Conservation (phyloP, 2,329 filamentous ascomycete genomes). For the Blastomyces silverae region DNA sequence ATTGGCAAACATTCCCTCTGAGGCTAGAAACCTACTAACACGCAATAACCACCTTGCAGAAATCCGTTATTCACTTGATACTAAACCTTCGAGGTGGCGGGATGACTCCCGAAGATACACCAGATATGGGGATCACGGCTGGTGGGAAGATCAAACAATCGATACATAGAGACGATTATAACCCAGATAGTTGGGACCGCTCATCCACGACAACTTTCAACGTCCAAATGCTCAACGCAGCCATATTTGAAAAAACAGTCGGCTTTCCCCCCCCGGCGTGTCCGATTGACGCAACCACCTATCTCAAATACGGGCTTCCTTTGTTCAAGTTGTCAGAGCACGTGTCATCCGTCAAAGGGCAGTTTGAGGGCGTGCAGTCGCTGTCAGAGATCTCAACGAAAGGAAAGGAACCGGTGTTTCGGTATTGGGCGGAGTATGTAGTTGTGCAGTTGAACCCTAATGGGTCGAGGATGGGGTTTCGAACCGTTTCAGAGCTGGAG, state of each 20-base stretch:
- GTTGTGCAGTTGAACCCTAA: slow-evolving; percentile 3
- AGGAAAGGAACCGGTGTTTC: background rate
- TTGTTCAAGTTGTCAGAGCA: slow-evolving; percentile 34
- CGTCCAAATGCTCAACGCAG: slow-evolving; percentile 23
- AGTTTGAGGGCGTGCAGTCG: slow-evolving; percentile 10
- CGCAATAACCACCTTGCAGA: slow-evolving; percentile 10
- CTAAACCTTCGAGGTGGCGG: slow-evolving; percentile 22
- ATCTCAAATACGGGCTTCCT: slow-evolving; percentile 31
- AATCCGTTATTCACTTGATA: slow-evolving; percentile 21
- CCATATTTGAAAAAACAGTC: slow-evolving; percentile 28
- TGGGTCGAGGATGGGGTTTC: slow-evolving; percentile 9
- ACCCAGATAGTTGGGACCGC: slow-evolving; percentile 29
- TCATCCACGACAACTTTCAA: slow-evolving; percentile 24
- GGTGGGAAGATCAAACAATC: slow-evolving; percentile 40
- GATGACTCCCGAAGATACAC: too few species aligned
- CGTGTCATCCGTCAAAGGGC: background rate
- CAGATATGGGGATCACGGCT: slow-evolving; percentile 35
- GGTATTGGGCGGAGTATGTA: slow-evolving; percentile 8
- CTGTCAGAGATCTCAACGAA: slow-evolving; percentile 6
- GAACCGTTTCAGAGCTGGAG: slow-evolving; percentile 10
- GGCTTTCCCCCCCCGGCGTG: slow-evolving; percentile 31
- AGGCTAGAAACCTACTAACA: background rate
- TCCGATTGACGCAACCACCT: slow-evolving; percentile 34
- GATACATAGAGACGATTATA: slow-evolving; percentile 30
- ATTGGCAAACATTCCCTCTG: background rate